Conservation (phyloP, 1,284 basidiomycete genomes). For the Cutaneotrichosporon sp. region DNA sequence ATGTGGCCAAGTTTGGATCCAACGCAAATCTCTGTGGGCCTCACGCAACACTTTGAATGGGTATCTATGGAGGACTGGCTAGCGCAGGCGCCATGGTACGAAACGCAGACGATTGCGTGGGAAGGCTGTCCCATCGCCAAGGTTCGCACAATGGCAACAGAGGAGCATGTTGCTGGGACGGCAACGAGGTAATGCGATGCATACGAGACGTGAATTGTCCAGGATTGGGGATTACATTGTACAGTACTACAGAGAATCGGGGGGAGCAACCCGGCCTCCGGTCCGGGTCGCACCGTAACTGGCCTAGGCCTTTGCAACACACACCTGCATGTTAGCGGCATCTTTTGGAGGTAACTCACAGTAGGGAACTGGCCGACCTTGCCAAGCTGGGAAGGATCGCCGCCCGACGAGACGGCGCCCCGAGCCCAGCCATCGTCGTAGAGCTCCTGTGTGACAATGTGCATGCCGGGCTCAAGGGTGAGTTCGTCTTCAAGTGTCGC, state of each 20-base stretch:
- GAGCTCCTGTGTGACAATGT: slow-evolving; percentile 33
- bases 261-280: too few species aligned
- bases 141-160: too few species aligned
- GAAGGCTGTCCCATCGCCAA: too few species aligned
- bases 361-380: slow-evolving; percentile 43
- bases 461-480: slow-evolving; percentile 43
- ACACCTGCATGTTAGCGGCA: background rate
- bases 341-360: slow-evolving; percentile 22
- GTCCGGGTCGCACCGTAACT: too few species aligned
- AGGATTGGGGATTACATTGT: background rate
- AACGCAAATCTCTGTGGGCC: too few species aligned
- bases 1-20: background rate
- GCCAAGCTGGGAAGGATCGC: slow-evolving; percentile 25
- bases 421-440: slow-evolving; percentile 48
- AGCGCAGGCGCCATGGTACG: too few species aligned
- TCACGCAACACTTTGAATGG: too few species aligned
- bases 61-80: too few species aligned
- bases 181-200: too few species aligned
- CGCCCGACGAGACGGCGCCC: slow-evolving; percentile 25
- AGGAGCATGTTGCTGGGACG: too few species aligned
- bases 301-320: background rate
- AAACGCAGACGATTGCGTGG: too few species aligned
- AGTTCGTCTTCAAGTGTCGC: slow-evolving; percentile 45
- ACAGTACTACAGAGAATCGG: background rate
- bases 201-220: too few species aligned